phyloP scores from a whole-genome alignment of 2,329 filamentous ascomycete genomes.

The Epichloe uncinata region DNA sequence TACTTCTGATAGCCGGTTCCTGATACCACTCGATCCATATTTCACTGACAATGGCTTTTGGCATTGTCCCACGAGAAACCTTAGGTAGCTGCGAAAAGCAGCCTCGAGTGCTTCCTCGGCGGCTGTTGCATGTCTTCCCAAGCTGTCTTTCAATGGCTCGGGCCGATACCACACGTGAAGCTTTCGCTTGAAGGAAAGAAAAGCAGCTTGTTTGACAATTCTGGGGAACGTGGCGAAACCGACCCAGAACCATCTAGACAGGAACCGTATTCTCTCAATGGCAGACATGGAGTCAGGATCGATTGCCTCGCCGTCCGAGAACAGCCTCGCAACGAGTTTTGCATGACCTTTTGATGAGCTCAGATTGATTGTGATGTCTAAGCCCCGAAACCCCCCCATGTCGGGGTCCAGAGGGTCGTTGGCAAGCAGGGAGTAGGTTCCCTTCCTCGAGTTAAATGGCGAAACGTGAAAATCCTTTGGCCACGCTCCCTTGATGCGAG shows the following conservation, averaged over 20 bases:
- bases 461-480: conserved; percentile 66
- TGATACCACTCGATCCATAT: conserved; percentile 40
- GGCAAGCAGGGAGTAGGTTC: conserved; percentile 37
- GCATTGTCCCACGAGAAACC: conserved; percentile 34
- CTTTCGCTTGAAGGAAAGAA: conserved; percentile 40
- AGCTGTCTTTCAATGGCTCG: conserved; percentile 43
- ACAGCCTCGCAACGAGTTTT: conserved; percentile 49
- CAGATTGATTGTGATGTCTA: conserved; percentile 49
- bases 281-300: conserved; percentile 34
- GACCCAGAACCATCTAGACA: conserved; percentile 52
- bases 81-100: conserved; percentile 34
- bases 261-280: conserved; percentile 30
- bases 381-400: conserved; percentile 22
- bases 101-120: conserved; percentile 34
- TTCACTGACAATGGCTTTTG: conserved; percentile 31
- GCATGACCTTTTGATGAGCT: conserved; percentile 44
- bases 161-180: conserved; percentile 54
- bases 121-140: conserved; percentile 37
- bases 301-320: conserved; percentile 35
- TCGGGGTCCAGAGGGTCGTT: conserved; percentile 29
- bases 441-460: conserved; percentile 54
- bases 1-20: conserved; percentile 21
- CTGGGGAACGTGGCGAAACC: conserved; percentile 52
- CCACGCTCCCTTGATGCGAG: conserved; percentile 38
- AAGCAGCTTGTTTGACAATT: conserved; percentile 46